Evolutionary conservation across 2,329 filamentous ascomycete genomes (phyloP).

Genomic region (Trichoderma brevicompactum): DNA sequence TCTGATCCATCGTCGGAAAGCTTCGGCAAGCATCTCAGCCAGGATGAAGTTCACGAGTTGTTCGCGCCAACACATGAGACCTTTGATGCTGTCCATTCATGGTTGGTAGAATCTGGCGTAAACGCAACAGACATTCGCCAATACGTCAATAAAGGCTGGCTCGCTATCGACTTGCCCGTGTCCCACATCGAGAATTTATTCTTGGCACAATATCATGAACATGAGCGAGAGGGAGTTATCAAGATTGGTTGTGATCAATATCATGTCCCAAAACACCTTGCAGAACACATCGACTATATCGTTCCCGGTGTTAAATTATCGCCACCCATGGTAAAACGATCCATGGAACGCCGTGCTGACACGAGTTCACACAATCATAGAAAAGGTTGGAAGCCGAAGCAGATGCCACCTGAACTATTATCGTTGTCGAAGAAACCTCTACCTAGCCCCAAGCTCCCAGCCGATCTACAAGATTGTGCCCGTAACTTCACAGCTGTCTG

Average conservation of each 20-base stretch:
- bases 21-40: slow-evolving; percentile 53
- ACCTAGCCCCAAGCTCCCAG: slow-evolving; percentile 11
- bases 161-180: slow-evolving; percentile 29
- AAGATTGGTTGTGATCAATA: slow-evolving; percentile 44
- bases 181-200: slow-evolving; percentile 29
- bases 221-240: slow-evolving; percentile 27
- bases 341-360: slow-evolving; percentile 2
- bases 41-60: slow-evolving; percentile 47
- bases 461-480: slow-evolving; percentile 46
- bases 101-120: slow-evolving; percentile 58
- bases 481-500: slow-evolving; percentile 61
- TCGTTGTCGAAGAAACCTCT: not conserved
- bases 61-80: slow-evolving; percentile 50
- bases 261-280: slow-evolving; percentile 44
- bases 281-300: slow-evolving; percentile 53
- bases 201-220: slow-evolving; percentile 28
- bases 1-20: slow-evolving; percentile 48
- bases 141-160: slow-evolving; percentile 54
- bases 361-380: not conserved
- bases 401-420: slow-evolving; percentile 2
- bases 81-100: slow-evolving; percentile 54
- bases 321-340: slow-evolving; percentile 28
- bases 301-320: slow-evolving; percentile 52
- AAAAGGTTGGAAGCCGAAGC: slow-evolving; percentile 23
- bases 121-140: slow-evolving; percentile 50